Base-by-base conservation (phyloP, 1,284 basidiomycete genomes). In the Agaricales sp. region DNA sequence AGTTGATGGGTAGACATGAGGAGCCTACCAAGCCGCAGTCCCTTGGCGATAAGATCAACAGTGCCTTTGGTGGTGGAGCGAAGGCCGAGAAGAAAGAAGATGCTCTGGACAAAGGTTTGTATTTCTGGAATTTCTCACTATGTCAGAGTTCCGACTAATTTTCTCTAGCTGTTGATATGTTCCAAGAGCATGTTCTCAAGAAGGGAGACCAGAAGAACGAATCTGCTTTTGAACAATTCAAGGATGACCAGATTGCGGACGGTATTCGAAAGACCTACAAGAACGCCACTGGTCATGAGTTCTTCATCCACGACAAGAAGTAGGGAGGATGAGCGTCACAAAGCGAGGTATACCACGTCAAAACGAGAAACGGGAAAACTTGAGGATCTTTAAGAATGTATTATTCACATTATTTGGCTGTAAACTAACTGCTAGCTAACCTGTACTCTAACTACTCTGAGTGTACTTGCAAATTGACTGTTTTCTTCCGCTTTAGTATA, bases 101-200 rank as follows among this genome's bases (percentile, higher is more conserved):
- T 59, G 20, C 50, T 45, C 45, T 19, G 44, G 24, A 45, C 23
- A 41, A 41, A 18, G 39, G 39, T 41, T 4, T 11, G 39, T 41
- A n/a, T 20, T 41, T 18, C 39, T 20, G n/a, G 6, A 4, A 16
- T 41, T 41, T 20, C 8, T 41, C 39, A 6, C 16, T 41, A 41
- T 8, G 8, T 41, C 4, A 41, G 19, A 16, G 16, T 35, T 41
- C 39, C 18, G 39, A 41, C 39, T 6, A 30, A 11, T 45, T 16
- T n/a, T 24, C 25, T 50, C 6, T 45, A 69, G 68, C 64, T 12
- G 64, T 70, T 52, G 68, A 71, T 51, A 63, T 67, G 46, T 60
- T 69, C 41, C 69, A 72, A 53, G 63, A 70, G 52, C 64, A 71
- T 49, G 55, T 71, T 22, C 52, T 71, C 16, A 59, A 60, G 46